Percentiles rank a stretch among this genome's conserved stretches.
Conservation (phyloP, 2,329 filamentous ascomycete genomes). For the Apiospora koreana region DNA sequence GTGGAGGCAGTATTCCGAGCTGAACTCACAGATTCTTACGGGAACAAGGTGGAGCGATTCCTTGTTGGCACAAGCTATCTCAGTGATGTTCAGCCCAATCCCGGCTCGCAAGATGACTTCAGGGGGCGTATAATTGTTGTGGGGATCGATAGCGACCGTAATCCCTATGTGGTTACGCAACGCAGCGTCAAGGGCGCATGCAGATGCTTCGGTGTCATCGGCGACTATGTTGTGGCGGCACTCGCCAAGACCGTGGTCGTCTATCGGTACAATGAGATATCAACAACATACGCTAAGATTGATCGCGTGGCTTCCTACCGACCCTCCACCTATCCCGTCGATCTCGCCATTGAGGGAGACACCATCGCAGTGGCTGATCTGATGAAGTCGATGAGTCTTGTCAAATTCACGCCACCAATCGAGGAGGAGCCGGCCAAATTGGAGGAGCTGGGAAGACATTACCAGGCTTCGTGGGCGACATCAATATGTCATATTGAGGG, state of each 20-base stretch:
- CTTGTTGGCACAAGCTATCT: conserved; percentile 87
- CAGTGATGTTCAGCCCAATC: conserved; percentile 54
- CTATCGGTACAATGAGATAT: conserved; percentile 57
- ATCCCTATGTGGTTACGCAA: conserved; percentile 70
- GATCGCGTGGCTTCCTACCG: conserved; percentile 75
- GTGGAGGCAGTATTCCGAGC: conserved; percentile 83
- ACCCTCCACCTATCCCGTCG: conserved; percentile 80
- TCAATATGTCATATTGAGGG: conserved; percentile 72
- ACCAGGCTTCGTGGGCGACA: conserved; percentile 80
- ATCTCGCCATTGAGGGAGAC: conserved; percentile 72
- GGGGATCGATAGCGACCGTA: conserved; percentile 75
- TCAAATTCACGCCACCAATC: conserved; percentile 66
- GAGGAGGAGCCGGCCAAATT: conserved; percentile 63
- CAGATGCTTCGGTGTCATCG: conserved; percentile 73
- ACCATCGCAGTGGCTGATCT: conserved; percentile 85
- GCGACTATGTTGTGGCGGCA: conserved; percentile 78
- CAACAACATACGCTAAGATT: conserved; percentile 57
- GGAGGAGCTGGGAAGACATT: conserved; percentile 76
- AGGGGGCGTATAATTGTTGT: conserved; percentile 82
- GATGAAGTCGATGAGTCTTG: conserved; percentile 86
- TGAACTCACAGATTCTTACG: conserved; percentile 62
- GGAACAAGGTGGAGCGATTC: conserved; percentile 71
- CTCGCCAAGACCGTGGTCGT: conserved; percentile 83
- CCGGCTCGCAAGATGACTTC: conserved; percentile 44
- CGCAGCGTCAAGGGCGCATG: conserved; percentile 77